Evolutionary conservation across 768 basidiomycete genomes (phyloP).

Genomic region (Russula vinacea): DNA sequence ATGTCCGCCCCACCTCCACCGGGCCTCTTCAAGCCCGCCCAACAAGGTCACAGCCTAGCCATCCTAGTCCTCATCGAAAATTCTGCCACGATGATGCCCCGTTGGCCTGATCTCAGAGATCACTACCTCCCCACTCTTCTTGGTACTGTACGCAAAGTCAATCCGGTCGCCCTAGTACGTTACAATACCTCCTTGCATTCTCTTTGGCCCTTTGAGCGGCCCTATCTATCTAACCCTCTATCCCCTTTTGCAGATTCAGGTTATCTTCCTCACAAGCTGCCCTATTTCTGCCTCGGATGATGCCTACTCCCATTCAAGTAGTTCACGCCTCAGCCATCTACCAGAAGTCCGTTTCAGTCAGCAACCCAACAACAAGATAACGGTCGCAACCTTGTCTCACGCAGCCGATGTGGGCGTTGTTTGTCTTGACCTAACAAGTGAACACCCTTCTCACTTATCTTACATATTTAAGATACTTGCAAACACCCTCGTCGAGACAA

Average conservation of each 20-base stretch:
- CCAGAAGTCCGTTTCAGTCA: constrained; percentile 28
- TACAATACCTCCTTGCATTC: neutral
- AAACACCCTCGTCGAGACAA: constrained; percentile 12
- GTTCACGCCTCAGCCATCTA: constrained; percentile 24
- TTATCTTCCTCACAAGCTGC: constrained; percentile 25
- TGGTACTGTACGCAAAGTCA: constrained; percentile 29
- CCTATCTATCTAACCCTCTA: neutral
- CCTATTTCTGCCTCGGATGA: constrained; percentile 26
- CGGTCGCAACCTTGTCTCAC: constrained; percentile 24
- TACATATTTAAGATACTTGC: constrained; percentile 22
- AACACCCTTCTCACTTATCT: constrained; percentile 12
- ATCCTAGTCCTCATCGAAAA: constrained; percentile 31
- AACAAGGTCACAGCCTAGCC: constrained; percentile 25
- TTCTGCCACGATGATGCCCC: constrained; percentile 27
- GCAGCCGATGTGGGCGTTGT: constrained; percentile 25
- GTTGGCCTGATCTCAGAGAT: constrained; percentile 32
- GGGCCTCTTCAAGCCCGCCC: constrained; percentile 28
- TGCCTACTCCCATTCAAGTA: constrained; percentile 19
- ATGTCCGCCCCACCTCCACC: constrained; percentile 22
- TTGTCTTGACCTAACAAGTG: constrained; percentile 2
- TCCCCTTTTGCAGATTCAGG: constrained; percentile 24
- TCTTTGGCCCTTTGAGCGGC: neutral
- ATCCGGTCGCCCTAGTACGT: constrained; percentile 30
- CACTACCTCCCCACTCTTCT: constrained; percentile 31
- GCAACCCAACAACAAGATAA: constrained; percentile 27